phyloP scores from a whole-genome alignment of 2,329 filamentous ascomycete genomes.

The Mycosphaerella arachidis region DNA sequence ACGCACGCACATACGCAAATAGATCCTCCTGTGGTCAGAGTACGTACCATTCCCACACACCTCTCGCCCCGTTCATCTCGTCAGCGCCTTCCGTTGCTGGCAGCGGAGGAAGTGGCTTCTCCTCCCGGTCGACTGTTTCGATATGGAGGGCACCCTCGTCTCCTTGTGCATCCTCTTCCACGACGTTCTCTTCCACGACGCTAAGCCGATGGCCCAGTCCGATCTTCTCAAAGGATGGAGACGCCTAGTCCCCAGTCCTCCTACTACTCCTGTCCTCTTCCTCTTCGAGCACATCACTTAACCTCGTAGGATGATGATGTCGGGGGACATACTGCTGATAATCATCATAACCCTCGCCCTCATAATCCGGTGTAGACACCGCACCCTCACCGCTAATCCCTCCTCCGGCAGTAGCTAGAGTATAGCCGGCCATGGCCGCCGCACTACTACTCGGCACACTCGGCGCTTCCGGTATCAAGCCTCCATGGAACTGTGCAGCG shows the following conservation, averaged over 20 bases:
- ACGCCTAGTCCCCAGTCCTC: constrained; percentile 19
- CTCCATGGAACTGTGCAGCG: constrained; percentile 41
- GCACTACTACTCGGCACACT: constrained; percentile 29
- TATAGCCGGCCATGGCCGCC: constrained; percentile 31
- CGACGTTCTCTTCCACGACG: background rate
- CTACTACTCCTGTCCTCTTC: constrained; percentile 55
- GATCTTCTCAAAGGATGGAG: background rate
- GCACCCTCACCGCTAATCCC: constrained; percentile 13
- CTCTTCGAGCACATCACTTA: constrained; percentile 85
- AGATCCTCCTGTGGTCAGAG: background rate
- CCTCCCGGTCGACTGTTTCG: background rate
- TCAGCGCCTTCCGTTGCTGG: background rate
- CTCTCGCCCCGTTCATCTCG: background rate
- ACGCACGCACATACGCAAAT: background rate
- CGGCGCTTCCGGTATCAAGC: constrained; percentile 29
- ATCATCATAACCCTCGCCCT: constrained; percentile 58
- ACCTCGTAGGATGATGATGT: constrained; percentile 80
- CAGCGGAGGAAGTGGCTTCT: background rate
- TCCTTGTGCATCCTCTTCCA: background rate
- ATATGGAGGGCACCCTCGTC: background rate
- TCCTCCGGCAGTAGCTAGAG: constrained; percentile 11
- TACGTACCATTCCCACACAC: background rate
- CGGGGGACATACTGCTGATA: constrained; percentile 47
- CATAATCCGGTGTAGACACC: constrained; percentile 31
- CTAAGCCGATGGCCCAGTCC: background rate